phyloP scores from a whole-genome alignment of 2,329 filamentous ascomycete genomes.

The Chaetomium globosum region DNA sequence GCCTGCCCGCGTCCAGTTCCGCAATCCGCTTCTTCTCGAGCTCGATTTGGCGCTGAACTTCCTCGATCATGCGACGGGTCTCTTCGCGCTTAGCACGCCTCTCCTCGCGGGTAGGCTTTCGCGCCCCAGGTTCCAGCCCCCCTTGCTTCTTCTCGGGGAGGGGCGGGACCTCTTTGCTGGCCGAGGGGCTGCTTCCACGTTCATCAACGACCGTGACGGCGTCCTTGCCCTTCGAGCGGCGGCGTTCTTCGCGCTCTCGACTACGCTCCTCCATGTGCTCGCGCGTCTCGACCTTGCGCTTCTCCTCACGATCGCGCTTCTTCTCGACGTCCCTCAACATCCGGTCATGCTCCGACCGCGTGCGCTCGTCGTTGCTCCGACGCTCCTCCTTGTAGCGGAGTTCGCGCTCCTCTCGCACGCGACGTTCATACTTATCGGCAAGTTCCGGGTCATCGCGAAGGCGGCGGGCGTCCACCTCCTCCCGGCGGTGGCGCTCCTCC shows the following conservation, averaged over 20 bases:
- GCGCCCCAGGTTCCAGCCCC: slow-evolving; percentile 17
- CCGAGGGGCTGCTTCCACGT: slow-evolving; percentile 6
- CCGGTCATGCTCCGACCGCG: slow-evolving; percentile 25
- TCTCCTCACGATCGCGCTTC: slow-evolving; percentile 41
- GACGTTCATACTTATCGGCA: slow-evolving; percentile 37
- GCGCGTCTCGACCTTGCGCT: slow-evolving; percentile 30
- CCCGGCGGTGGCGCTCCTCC: slow-evolving; percentile 33
- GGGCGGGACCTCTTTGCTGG: slow-evolving; percentile 22
- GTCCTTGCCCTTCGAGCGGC: slow-evolving; percentile 33
- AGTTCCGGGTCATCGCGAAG: slow-evolving; percentile 38
- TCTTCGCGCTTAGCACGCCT: slow-evolving; percentile 33
- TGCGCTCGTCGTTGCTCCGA: slow-evolving; percentile 30
- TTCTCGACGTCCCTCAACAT: slow-evolving; percentile 31
- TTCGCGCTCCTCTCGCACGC: slow-evolving; percentile 32
- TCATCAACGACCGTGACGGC: slow-evolving; percentile 33
- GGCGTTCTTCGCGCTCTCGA: slow-evolving; percentile 32
- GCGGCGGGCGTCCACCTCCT: slow-evolving; percentile 35
- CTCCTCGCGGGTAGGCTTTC: slow-evolving; percentile 35
- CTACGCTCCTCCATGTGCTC: slow-evolving; percentile 35
- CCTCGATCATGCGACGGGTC: slow-evolving; percentile 34
- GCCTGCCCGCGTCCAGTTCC: slow-evolving; percentile 38
- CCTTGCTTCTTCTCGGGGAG: slow-evolving; percentile 24
- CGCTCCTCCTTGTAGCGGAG: slow-evolving; percentile 36
- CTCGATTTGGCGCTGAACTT: slow-evolving; percentile 34
- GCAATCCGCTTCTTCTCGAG: slow-evolving; percentile 34